Evolutionary conservation across 1,139 yeast species (phyloP).

Genomic region (Blastobotrys persicus): DNA sequence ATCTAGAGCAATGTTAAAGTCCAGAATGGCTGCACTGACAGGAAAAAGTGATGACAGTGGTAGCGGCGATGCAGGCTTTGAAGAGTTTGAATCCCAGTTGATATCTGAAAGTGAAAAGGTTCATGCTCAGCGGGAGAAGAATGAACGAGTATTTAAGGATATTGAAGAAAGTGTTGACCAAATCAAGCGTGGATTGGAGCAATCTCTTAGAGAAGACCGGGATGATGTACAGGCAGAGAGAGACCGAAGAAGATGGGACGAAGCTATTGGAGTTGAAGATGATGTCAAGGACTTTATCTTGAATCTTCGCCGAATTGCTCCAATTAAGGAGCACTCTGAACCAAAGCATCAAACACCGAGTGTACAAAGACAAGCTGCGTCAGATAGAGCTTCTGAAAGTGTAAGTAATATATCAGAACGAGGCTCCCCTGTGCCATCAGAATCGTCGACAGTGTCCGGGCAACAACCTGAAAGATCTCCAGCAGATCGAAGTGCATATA

Average conservation of each 20-base stretch:
- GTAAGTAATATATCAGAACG: constrained; percentile 17
- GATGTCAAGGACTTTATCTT: constrained; percentile 64
- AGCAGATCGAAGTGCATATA: constrained; percentile 70
- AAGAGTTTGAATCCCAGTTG: constrained; percentile 55
- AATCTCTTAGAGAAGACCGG: constrained; percentile 36
- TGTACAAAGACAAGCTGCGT: neutral
- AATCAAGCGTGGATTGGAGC: constrained; percentile 59
- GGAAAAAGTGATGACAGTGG: constrained; percentile 57
- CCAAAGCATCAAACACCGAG: neutral
- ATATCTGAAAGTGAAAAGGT: constrained; percentile 56
- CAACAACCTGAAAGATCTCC: constrained; percentile 6
- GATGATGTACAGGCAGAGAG: constrained; percentile 45
- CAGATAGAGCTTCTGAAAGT: neutral
- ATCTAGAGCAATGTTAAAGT: constrained; percentile 70
- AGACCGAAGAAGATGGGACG: constrained; percentile 76
- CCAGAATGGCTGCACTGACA: constrained; percentile 88
- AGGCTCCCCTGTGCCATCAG: constrained; percentile 21
- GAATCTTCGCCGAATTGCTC: constrained; percentile 44
- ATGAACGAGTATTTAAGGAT: constrained; percentile 59
- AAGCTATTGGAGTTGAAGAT: constrained; percentile 74
- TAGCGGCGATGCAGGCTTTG: constrained; percentile 43
- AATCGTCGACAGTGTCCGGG: too few relatives aligned
- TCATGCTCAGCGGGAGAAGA: constrained; percentile 53
- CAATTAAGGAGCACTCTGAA: neutral
- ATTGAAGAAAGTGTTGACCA: constrained; percentile 72